Evolutionary conservation across 116 monocot genomes (phyloP).

Genomic region (Posidonia oceanica): DNA sequence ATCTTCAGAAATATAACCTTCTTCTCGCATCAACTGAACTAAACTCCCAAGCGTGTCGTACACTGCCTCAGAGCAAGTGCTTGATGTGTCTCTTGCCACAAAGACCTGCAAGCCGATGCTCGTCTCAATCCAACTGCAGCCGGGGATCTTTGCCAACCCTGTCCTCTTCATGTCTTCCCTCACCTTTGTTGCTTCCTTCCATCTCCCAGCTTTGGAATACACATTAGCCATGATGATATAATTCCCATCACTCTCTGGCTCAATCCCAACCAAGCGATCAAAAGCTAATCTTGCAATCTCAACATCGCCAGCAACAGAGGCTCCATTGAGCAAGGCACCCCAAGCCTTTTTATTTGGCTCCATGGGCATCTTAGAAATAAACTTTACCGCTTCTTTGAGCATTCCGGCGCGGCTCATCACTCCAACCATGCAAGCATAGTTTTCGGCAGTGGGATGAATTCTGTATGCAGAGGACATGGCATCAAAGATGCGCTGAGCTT

Average conservation of each 20-base stretch:
- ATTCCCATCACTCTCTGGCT: conserved; percentile 65
- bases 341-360: conserved; percentile 67
- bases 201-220: conserved; percentile 36
- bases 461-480: conserved; percentile 20
- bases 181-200: conserved; percentile 47
- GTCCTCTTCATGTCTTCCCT: conserved; percentile 53
- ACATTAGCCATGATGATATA: conserved; percentile 72
- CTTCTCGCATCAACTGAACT: conserved; percentile 35
- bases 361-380: conserved; percentile 46
- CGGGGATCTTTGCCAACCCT: conserved; percentile 56
- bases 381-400: conserved; percentile 45
- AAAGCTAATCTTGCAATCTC: conserved; percentile 38
- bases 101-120: conserved; percentile 37
- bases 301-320: conserved; percentile 39
- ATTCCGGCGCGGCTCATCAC: conserved; percentile 44
- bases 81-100: conserved; percentile 26
- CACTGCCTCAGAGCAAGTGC: conserved; percentile 9
- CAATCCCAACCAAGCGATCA: conserved; percentile 33
- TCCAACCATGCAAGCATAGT: conserved; percentile 74
- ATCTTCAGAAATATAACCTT: conserved; percentile 8
- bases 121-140: conserved; percentile 79
- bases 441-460: conserved; percentile 38
- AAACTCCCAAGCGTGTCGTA: conserved; percentile 26
- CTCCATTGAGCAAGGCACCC: conserved; percentile 72
- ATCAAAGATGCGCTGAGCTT: conserved; percentile 38